These are phyloP conservation scores for Myriosclerotinia duriaeana DNA, from an alignment of 2,329 filamentous ascomycete genomes.

Conservation along the genomic window DNA sequence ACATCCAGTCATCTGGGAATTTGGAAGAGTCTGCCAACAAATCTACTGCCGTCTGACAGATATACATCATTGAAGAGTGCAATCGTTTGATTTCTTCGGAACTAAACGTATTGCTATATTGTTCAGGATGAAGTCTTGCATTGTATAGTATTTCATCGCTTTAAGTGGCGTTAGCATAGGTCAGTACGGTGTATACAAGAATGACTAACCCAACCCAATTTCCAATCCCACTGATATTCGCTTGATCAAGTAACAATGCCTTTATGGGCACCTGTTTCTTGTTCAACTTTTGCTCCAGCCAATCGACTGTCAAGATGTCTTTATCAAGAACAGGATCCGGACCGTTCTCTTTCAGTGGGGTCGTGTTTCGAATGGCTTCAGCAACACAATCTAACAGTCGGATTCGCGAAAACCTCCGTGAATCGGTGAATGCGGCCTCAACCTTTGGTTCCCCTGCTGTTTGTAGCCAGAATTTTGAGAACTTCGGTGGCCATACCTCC, in stretches of 20 bases:
- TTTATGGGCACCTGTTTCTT: slow-evolving; percentile 85
- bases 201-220: slow-evolving; percentile 83
- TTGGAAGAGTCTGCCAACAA: slow-evolving; percentile 76
- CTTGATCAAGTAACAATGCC: slow-evolving; percentile 82
- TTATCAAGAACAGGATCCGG: slow-evolving; percentile 87
- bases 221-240: slow-evolving; percentile 85
- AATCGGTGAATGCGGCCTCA: slow-evolving; percentile 79
- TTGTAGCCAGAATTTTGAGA: slow-evolving; percentile 80
- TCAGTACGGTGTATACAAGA: not conserved
- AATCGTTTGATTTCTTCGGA: slow-evolving; percentile 70
- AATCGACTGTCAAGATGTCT: slow-evolving; percentile 72
- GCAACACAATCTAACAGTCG: slow-evolving; percentile 79
- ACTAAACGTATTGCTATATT: slow-evolving; percentile 81
- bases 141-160: slow-evolving; percentile 89
- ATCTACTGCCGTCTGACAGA: slow-evolving; percentile 78
- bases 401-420: slow-evolving; percentile 75
- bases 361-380: slow-evolving; percentile 69
- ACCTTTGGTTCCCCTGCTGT: slow-evolving; percentile 55
- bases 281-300: slow-evolving; percentile 68
- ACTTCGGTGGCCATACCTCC: slow-evolving; percentile 79
- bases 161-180: slow-evolving; percentile 19
- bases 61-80: slow-evolving; percentile 70
- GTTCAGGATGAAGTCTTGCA: slow-evolving; percentile 84
- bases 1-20: slow-evolving; percentile 86
- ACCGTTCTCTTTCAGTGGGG: slow-evolving; percentile 85